phyloP scores from a whole-genome alignment of 2,329 filamentous ascomycete genomes.

The Grosmannia huntii region DNA sequence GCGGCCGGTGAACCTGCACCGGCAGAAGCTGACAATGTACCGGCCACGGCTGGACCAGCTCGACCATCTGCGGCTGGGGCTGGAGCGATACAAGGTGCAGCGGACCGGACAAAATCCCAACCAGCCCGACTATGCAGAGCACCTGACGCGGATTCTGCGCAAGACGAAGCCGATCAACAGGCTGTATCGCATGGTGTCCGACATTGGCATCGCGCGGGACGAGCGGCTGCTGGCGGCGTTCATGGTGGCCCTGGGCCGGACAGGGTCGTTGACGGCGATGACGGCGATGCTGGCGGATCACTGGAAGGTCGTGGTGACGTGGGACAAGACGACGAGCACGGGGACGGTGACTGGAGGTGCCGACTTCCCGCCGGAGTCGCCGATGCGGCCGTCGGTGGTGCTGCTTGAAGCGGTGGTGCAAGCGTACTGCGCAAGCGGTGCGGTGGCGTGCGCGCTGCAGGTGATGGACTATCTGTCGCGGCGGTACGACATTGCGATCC shows the following conservation, averaged over 20 bases:
- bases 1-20: constrained; percentile 16
- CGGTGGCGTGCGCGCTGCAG: constrained; percentile 44
- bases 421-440: constrained; percentile 52
- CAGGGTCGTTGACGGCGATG: constrained; percentile 21
- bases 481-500: constrained; percentile 44
- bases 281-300: constrained; percentile 17
- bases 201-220: constrained; percentile 18
- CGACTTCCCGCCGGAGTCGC: constrained; percentile 32
- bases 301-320: constrained; percentile 17
- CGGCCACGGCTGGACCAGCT: constrained; percentile 10
- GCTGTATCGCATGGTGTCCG: constrained; percentile 18
- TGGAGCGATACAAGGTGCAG: constrained; percentile 7
- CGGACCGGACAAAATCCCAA: constrained; percentile 20
- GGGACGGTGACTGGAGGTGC: constrained; percentile 21
- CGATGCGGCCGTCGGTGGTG: constrained; percentile 41
- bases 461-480: constrained; percentile 50
- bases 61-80: constrained; percentile 13
- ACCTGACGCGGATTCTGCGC: constrained; percentile 18
- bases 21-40: constrained; percentile 10
- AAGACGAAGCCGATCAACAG: constrained; percentile 15
- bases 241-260: constrained; percentile 29
- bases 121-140: constrained; percentile 14
- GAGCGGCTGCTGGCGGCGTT: constrained; percentile 27
- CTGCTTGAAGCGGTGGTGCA: constrained; percentile 58
- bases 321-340: constrained; percentile 6